phyloP scores from a whole-genome alignment of 495 filamentous ascomycete species.

The Neurospora pannonica region DNA sequence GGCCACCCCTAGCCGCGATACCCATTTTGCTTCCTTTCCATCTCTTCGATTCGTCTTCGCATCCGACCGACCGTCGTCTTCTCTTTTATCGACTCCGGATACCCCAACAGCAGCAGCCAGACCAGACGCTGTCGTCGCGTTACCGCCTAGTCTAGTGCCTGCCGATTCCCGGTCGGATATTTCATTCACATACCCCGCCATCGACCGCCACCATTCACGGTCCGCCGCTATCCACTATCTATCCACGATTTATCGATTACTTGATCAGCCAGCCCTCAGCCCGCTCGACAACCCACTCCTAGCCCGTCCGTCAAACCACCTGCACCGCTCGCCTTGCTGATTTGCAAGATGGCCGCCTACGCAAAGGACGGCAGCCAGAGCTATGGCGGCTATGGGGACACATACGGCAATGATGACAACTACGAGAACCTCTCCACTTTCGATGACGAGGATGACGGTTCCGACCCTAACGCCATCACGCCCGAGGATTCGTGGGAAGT shows the following conservation, averaged over 20 bases:
- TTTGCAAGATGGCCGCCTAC: constrained; percentile 18
- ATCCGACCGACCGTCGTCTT: neutral
- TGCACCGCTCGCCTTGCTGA: neutral
- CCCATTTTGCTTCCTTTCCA: neutral
- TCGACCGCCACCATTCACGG: neutral
- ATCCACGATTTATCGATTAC: neutral
- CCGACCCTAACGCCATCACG: constrained; percentile 77
- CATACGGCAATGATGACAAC: constrained; percentile 35
- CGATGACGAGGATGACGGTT: constrained; percentile 59
- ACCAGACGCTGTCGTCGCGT: neutral
- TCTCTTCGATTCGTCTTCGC: neutral
- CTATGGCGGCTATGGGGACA: constrained; percentile 18
- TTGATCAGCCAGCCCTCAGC: neutral
- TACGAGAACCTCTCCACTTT: constrained; percentile 58
- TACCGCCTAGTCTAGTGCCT: neutral
- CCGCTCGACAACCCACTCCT: neutral
- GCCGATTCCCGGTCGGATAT: neutral
- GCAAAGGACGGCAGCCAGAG: constrained; percentile 5
- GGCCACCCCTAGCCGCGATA: neutral
- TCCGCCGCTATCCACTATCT: neutral
- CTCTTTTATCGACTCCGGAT: neutral
- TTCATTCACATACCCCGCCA: neutral
- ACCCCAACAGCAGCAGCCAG: neutral
- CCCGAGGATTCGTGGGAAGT: constrained; percentile 97
- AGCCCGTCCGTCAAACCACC: neutral